phyloP scores from a whole-genome alignment of 148 eudicot genomes.

The Rhododendron henanense region DNA sequence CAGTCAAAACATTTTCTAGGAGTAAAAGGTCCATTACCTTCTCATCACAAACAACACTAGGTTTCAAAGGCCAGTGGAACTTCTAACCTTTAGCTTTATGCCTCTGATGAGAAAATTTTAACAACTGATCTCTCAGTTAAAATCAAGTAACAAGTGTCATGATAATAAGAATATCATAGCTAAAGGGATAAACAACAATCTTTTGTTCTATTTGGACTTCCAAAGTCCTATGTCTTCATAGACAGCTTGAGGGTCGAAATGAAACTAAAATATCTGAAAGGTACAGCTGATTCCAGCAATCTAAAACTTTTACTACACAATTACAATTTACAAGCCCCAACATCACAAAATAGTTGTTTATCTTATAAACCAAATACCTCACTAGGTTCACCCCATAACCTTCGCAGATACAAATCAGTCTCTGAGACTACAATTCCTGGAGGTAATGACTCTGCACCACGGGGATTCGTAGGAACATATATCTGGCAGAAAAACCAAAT shows the following conservation, averaged over 20 bases:
- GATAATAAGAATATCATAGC: background rate
- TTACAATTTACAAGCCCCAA: background rate
- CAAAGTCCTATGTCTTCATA: background rate
- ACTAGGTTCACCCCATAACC: slow-evolving; percentile 95
- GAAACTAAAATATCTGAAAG: background rate
- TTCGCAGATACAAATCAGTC: slow-evolving; percentile 76
- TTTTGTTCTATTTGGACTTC: background rate
- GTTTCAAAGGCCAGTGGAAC: background rate
- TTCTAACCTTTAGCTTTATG: background rate
- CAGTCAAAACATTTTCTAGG: background rate
- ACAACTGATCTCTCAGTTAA: background rate
- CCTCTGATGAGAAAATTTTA: background rate
- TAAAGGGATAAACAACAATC: background rate
- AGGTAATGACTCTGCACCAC: slow-evolving; percentile 92
- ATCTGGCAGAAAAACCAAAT: slow-evolving; percentile 37
- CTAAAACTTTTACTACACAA: background rate
- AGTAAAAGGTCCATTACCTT: background rate
- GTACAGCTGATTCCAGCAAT: background rate
- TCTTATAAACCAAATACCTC: slow-evolving; percentile 48
- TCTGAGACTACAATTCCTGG: slow-evolving; percentile 89
- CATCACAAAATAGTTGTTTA: background rate
- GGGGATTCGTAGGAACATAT: slow-evolving; percentile 91
- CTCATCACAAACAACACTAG: background rate
- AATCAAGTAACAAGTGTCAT: background rate
- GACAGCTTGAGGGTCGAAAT: background rate